Conservation (phyloP, 2,329 filamentous ascomycete species). For the Alternaria panax region DNA sequence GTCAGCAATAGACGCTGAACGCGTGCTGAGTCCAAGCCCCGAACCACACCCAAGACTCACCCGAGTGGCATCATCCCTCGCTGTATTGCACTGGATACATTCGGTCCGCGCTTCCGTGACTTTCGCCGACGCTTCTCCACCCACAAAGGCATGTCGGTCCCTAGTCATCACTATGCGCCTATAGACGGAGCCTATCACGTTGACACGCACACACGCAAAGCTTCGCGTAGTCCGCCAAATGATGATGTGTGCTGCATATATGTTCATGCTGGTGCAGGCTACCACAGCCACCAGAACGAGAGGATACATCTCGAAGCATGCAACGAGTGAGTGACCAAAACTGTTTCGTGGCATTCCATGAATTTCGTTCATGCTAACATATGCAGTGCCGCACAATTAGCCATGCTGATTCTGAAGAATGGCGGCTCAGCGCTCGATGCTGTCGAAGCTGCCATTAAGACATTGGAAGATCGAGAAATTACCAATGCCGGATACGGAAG, state of each 20-base stretch:
- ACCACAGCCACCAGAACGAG: conserved; percentile 89
- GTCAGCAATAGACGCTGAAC: neutral
- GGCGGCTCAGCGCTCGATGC: conserved; percentile 86
- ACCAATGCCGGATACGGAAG: conserved; percentile 97
- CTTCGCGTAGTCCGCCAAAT: conserved; percentile 47
- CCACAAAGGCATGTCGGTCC: conserved; percentile 37
- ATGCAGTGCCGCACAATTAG: conserved; percentile 78
- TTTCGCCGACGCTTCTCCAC: conserved; percentile 37
- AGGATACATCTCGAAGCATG: conserved; percentile 83
- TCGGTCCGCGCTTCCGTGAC: conserved; percentile 33
- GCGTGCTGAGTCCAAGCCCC: neutral
- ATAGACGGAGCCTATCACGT: conserved; percentile 34
- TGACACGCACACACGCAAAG: conserved; percentile 47
- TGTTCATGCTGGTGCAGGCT: conserved; percentile 94
- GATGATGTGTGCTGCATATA: conserved; percentile 78
- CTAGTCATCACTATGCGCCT: conserved; percentile 22
- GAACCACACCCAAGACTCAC: neutral
- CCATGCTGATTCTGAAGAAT: conserved; percentile 79
- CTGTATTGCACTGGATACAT: conserved; percentile 23
- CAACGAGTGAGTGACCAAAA: conserved; percentile 71
- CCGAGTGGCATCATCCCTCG: neutral
- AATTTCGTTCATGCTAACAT: conserved; percentile 2
- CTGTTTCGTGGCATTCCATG: neutral
- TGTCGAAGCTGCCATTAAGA: conserved; percentile 84
- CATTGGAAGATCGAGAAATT: conserved; percentile 91